Base-by-base conservation (phyloP, 257 asterid genomes). In the Avicennia marina region DNA sequence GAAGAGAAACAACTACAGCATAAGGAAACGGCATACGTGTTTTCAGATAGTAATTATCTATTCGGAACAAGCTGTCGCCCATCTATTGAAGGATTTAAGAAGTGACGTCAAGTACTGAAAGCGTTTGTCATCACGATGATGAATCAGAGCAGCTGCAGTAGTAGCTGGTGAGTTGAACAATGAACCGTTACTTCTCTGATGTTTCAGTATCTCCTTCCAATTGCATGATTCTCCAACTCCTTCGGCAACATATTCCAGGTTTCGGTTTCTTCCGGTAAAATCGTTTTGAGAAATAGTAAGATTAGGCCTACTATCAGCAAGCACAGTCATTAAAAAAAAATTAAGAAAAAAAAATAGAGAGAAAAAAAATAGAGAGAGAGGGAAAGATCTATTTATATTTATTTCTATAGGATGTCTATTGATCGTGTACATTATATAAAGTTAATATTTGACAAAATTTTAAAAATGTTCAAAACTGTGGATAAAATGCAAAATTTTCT, bases 91-190 rank as follows among this genome's bases (percentile, higher is more conserved):
- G 10, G 7, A 6, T 20, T 50, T 3, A 12, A 76, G 60, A 32
- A 39, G 34, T 0, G 78, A 68, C 27, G 1, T 2, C 42, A 78
- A 50, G 21, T 71, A 74, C 17, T 68, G 11, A 12, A 24, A 64
- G 62, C 78, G 63, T 16, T 68, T 62, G 9, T 60, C 7, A 12
- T 78, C 69, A 1, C 53, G 72, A 22, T 17, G 34, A 41, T 68
- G 77, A 53, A 75, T 62, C 21, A 65, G 26, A 43, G 84, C 76
- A 40, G 79, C 76, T 17, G 84, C 79, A 4, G 75, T 78, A 17
- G 84, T 71, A 6, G 79, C 76, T 7, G 84, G 80, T 18, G 84
- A 78, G 36, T 70, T 65, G 53, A 70, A 64, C 7, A 73, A 25
- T 0, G 84, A 78, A 1, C 84, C 84, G 26, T 77, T 78, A 1